Evolutionary conservation across 305 asterid species (phyloP).

Genomic region (Fraxinus velutina): DNA sequence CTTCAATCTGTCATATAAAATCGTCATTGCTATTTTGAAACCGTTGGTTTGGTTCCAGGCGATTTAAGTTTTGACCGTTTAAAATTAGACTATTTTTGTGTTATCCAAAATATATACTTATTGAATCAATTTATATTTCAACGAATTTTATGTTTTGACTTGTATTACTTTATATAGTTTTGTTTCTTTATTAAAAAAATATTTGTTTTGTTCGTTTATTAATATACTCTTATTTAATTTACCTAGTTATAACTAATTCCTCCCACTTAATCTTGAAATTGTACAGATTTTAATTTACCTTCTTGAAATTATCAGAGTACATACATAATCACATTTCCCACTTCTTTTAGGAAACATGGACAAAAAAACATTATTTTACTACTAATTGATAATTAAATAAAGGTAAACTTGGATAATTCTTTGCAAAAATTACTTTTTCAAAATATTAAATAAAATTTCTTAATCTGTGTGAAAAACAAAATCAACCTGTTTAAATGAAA

Average conservation of each 20-base stretch:
- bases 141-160: neutral
- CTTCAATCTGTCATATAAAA: neutral
- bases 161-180: neutral
- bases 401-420: neutral
- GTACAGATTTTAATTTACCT: neutral
- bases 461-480: neutral
- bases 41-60: neutral
- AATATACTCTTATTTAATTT: too few relatives aligned
- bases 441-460: too few relatives aligned
- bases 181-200: too few relatives aligned
- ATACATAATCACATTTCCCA: neutral
- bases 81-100: neutral
- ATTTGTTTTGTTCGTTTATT: neutral
- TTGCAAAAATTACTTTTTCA: neutral
- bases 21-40: neutral
- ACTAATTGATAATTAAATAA: neutral
- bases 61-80: neutral
- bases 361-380: neutral
- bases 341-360: neutral
- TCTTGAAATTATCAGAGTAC: neutral
- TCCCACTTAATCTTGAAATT: neutral
- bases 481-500: neutral
- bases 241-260: too few relatives aligned
- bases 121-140: too few relatives aligned
- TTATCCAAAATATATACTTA: neutral